Percentiles rank a stretch among this genome's conserved stretches.
These are phyloP conservation scores for Alternaria arborescens DNA, from an alignment of 2,329 filamentous ascomycete genomes.

Conservation along the genomic window DNA sequence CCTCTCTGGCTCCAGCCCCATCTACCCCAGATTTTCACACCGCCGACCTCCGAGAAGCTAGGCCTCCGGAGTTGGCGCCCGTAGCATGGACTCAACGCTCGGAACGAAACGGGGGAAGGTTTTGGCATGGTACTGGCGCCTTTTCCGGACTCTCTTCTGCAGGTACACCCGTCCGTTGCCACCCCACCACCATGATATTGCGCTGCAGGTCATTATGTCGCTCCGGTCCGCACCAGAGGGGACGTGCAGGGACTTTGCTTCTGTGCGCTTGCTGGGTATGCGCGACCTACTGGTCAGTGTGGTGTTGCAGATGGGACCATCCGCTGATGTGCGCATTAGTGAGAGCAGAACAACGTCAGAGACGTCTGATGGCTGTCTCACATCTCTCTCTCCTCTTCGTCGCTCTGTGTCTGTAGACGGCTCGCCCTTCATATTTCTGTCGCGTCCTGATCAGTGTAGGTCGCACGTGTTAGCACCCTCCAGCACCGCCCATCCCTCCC, in stretches of 20 bases:
- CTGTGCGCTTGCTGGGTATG: slow-evolving; percentile 9
- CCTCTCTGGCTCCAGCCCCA: slow-evolving; percentile 28
- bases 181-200: slow-evolving; percentile 26
- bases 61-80: not conserved
- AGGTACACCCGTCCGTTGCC: slow-evolving; percentile 41
- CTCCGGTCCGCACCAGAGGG: not conserved
- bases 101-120: not conserved
- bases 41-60: not conserved
- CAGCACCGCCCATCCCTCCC: slow-evolving; percentile 10
- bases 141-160: slow-evolving; percentile 35
- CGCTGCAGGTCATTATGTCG: slow-evolving; percentile 20
- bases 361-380: not conserved
- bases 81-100: not conserved
- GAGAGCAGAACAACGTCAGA: not conserved
- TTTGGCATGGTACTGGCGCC: slow-evolving; percentile 31
- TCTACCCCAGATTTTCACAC: slow-evolving; percentile 42
- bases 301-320: not conserved
- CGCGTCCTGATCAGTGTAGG: slow-evolving; percentile 4
- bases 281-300: not conserved
- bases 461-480: slow-evolving; percentile 10
- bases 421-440: not conserved
- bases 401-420: not conserved
- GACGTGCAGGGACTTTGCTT: not conserved
- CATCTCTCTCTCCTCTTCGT: not conserved
- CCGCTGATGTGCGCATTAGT: not conserved